phyloP scores from a whole-genome alignment of 2,329 filamentous ascomycete species.

The Sporothrix mexicana region DNA sequence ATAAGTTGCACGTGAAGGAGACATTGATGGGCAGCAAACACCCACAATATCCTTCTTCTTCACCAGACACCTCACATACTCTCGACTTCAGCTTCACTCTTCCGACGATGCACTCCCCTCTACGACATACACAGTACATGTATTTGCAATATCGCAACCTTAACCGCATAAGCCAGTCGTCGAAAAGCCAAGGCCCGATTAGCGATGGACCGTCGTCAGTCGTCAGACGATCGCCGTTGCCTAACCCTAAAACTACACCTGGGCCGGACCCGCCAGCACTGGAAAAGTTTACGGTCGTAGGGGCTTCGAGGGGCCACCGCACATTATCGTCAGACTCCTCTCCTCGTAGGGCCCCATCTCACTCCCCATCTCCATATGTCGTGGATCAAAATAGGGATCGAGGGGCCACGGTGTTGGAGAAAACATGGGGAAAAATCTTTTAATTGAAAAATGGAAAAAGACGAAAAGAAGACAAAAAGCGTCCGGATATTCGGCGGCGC shows the following conservation, averaged over 20 bases:
- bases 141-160: not conserved
- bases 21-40: too few relatives aligned
- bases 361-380: not conserved
- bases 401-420: not conserved
- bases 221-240: constrained; percentile 9
- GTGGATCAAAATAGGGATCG: not conserved
- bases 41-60: not conserved
- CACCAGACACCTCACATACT: not conserved
- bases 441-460: not conserved
- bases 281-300: not conserved
- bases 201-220: not conserved
- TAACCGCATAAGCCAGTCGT: not conserved
- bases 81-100: not conserved
- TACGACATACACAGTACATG: too few relatives aligned
- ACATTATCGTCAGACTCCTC: not conserved
- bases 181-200: constrained; percentile 6
- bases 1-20: too few relatives aligned
- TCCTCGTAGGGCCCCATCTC: not conserved
- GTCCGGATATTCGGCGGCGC: not conserved
- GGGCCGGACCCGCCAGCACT: constrained; percentile 3
- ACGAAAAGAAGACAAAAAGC: not conserved
- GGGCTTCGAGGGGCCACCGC: not conserved
- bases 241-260: constrained; percentile 3
- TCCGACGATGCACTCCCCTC: not conserved
- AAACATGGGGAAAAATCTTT: not conserved